Conservation (phyloP, 2,329 filamentous ascomycete species). For the Colletotrichum agaves region DNA sequence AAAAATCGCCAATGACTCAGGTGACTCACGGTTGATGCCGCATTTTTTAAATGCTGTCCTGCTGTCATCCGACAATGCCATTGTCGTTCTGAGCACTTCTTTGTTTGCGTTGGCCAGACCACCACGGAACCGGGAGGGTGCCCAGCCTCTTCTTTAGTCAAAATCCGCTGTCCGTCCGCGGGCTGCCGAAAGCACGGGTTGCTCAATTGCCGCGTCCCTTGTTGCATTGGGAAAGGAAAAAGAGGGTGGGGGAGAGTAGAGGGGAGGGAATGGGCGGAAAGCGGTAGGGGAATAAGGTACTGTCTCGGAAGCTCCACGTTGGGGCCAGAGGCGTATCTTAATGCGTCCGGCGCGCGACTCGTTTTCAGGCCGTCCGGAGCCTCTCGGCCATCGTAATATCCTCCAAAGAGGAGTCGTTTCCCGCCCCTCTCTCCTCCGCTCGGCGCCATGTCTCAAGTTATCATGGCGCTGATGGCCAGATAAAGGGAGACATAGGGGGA, state of each 20-base stretch:
- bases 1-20: conserved; percentile 16
- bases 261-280: not conserved
- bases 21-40: not conserved
- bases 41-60: not conserved
- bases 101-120: conserved; percentile 31
- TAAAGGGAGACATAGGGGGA: conserved; percentile 12
- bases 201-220: conserved; percentile 14
- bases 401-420: conserved; percentile 4
- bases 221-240: not conserved
- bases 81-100: conserved; percentile 15
- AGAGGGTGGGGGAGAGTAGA: not conserved
- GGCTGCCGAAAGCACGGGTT: conserved; percentile 15
- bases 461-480: conserved; percentile 5
- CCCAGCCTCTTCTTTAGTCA: not conserved
- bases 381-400: conserved; percentile 14
- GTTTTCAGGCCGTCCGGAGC: conserved; percentile 13
- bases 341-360: conserved; percentile 25
- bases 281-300: not conserved
- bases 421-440: conserved; percentile 6
- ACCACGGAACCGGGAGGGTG: conserved; percentile 19
- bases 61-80: conserved; percentile 22
- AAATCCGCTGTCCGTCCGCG: conserved; percentile 9
- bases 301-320: conserved; percentile 36
- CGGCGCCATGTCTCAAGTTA: conserved; percentile 32
- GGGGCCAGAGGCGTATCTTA: conserved; percentile 24